Conservation (phyloP, 208 protist species). For the Zelonia costaricensis region DNA sequence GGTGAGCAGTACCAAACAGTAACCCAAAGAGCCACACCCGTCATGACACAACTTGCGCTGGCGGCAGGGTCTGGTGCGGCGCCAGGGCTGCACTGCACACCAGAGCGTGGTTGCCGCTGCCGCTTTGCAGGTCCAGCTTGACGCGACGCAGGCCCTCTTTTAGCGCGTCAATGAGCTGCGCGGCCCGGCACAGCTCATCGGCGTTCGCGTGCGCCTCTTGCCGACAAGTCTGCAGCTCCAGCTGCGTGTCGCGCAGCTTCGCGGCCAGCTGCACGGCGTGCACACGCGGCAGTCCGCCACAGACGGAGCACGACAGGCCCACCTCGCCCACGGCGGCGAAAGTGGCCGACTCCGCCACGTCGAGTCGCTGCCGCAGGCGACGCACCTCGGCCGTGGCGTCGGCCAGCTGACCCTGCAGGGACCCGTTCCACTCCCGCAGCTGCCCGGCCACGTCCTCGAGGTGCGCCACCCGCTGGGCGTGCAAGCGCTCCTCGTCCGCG, state of each 20-base stretch:
- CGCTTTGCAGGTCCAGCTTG: constrained; percentile 28
- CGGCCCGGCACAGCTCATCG: constrained; percentile 37
- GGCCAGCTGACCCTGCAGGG: constrained; percentile 22
- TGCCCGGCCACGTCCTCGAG: constrained; percentile 18
- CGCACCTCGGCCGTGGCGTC: constrained; percentile 2
- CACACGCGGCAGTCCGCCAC: constrained; percentile 2
- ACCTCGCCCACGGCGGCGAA: background rate
- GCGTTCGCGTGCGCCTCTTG: constrained; percentile 2
- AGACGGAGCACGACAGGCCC: background rate
- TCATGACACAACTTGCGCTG: too few relatives aligned
- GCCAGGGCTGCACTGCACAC: background rate
- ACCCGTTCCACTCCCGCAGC: constrained; percentile 16
- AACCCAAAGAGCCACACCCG: too few relatives aligned
- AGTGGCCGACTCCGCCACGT: background rate
- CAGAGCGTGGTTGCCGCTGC: background rate
- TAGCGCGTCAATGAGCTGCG: constrained; percentile 48
- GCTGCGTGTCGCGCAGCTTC: constrained; percentile 8
- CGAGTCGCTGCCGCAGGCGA: constrained; percentile 11
- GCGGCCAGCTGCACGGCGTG: constrained; percentile 8
- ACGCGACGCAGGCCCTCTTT: constrained; percentile 56
- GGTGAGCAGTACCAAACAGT: too few relatives aligned
- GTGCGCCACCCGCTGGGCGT: constrained; percentile 8
- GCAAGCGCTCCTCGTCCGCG: constrained; percentile 13
- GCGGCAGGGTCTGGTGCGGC: too few relatives aligned
- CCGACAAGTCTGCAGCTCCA: constrained; percentile 1